phyloP scores from a whole-genome alignment of 768 basidiomycete species.

The Sporobolomyces phaffii region DNA sequence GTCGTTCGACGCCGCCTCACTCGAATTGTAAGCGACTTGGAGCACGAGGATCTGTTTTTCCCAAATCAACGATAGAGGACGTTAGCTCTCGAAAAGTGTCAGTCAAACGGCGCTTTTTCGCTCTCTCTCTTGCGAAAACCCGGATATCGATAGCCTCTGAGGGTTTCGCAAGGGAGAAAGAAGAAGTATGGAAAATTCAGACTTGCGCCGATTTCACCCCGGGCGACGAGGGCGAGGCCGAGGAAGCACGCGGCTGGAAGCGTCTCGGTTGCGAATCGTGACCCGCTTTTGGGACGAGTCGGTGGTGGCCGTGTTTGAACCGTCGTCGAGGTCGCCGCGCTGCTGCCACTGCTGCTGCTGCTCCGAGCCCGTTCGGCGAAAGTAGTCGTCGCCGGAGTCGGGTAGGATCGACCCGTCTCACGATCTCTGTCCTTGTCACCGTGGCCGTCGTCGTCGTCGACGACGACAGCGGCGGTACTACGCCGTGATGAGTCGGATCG shows the following conservation, averaged over 20 bases:
- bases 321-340: neutral
- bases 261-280: constrained; percentile 36
- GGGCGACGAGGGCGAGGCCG: constrained; percentile 59
- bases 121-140: neutral
- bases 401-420: neutral
- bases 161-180: constrained; percentile 28
- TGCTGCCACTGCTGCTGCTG: no score
- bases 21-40: constrained; percentile 45
- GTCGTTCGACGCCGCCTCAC: neutral
- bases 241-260: constrained; percentile 49
- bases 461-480: neutral
- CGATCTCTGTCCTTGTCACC: neutral
- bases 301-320: neutral
- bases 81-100: neutral
- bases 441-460: neutral
- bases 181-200: constrained; percentile 13
- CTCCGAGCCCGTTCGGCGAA: neutral
- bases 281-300: constrained; percentile 45
- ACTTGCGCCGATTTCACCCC: constrained; percentile 63
- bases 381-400: neutral
- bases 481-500: no score
- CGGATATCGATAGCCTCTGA: no score
- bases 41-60: constrained; percentile 54
- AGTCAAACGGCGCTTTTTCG: neutral
- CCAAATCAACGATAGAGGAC: neutral